Base-by-base conservation (phyloP, 768 basidiomycete genomes). In the Boletellus emodensis region DNA sequence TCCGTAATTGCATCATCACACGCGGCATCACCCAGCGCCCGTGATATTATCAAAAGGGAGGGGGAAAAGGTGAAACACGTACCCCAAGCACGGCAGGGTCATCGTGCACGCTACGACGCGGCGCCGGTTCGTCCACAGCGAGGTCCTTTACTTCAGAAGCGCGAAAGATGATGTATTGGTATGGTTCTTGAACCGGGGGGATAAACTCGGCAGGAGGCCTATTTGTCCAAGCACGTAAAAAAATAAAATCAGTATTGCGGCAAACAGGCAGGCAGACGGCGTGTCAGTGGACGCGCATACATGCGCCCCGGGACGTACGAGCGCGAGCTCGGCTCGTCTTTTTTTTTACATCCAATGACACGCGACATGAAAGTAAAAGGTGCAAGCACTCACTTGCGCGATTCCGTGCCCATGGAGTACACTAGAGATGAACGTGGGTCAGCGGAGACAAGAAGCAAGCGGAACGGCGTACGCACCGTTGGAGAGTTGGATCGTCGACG, bases 81-180 rank as follows among this genome's bases (percentile, higher is more conserved):
- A 87, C 88, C 58, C 85, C 87, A 42, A 92, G 74, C 14, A 92
- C 86, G 7, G 90, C 90, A 6, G 90, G 90, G 67, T 92, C 90
- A 61, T 90, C 86, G 52, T 86, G 85, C 14, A 90, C 83, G 59
- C 79, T 88, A 44, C 82, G 75, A 34, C 75, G 70, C 0, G 77
- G 72, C 28, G 71, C 53, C 1, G 79, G 77, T 52, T 90, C 85
- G 59, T 93, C 90, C 13, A 93, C 88, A 24, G 86, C 77, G n/a
- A 92, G 76, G 62, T 93, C 90, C 61, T 92, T 91, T 54, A 92
- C 90, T 68, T 93, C 89, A 3, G 87, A 87, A 7, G 90, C 90
- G 46, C 88, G 87, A 71, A 94, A 94, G 56, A 94, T 88, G 69
- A 94, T 92, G 69, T 90, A 92, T 56, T 87, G 80, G 65, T 92